These are phyloP conservation scores for Spergularia azorica DNA, from an alignment of 179 eudicot species.

Conservation along the genomic window DNA sequence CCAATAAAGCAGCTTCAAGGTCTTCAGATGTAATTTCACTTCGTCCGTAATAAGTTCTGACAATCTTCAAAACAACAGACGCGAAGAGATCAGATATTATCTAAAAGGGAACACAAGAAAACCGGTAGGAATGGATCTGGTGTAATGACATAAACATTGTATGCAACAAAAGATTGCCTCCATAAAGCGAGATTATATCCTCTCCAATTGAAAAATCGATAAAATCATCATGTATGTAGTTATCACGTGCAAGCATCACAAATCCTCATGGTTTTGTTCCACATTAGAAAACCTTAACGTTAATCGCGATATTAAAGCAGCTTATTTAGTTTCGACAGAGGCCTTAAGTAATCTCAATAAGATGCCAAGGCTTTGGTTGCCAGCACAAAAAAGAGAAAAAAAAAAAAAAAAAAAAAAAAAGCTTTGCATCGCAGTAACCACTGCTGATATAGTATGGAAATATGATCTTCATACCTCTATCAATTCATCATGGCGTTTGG, in stretches of 20 bases:
- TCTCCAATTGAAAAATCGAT: neutral
- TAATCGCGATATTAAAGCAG: neutral
- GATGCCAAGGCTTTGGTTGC: neutral
- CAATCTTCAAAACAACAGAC: slow-evolving; percentile 47
- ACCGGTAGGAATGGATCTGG: neutral
- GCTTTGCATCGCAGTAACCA: neutral
- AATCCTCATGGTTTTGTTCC: neutral
- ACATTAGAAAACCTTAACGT: neutral
- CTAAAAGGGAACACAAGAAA: neutral
- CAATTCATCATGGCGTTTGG: slow-evolving; percentile 79
- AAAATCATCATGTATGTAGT: neutral
- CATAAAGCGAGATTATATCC: slow-evolving; percentile 2
- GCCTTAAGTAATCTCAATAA: neutral
- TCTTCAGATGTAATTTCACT: slow-evolving; percentile 73
- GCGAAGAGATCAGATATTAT: neutral
- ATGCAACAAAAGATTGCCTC: neutral
- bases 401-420: neutral
- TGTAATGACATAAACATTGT: neutral
- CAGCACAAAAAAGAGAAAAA: neutral
- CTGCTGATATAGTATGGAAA: neutral
- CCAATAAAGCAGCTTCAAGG: slow-evolving; percentile 72
- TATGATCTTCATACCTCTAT: slow-evolving; percentile 52
- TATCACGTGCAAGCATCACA: neutral
- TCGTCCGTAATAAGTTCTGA: slow-evolving; percentile 82
- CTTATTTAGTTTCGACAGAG: neutral